These are phyloP conservation scores for Gloeopeniophorella convolvens DNA, from an alignment of 768 basidiomycete species.

Conservation along the genomic window DNA sequence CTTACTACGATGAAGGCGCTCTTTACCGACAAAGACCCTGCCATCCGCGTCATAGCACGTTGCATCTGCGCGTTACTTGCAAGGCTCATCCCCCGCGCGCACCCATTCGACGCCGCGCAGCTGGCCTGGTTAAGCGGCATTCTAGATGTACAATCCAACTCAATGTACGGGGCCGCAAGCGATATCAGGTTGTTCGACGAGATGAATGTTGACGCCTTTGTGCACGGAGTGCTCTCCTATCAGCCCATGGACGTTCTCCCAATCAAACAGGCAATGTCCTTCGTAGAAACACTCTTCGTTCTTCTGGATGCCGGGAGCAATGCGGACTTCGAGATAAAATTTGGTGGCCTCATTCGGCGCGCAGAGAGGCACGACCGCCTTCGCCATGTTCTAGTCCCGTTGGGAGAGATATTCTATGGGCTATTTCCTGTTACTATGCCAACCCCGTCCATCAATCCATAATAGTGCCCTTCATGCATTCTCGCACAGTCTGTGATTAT, in stretches of 20 bases:
- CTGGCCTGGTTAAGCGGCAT: background rate
- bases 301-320: background rate
- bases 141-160: background rate
- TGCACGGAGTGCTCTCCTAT: background rate
- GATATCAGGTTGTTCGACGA: background rate
- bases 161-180: background rate
- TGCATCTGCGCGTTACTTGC: background rate
- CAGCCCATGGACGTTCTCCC: background rate
- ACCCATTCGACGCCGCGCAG: background rate
- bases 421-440: too few species aligned
- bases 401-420: too few species aligned
- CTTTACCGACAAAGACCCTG: background rate
- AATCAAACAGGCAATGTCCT: background rate
- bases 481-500: too few species aligned
- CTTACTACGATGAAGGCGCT: background rate
- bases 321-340: background rate
- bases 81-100: background rate
- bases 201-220: background rate
- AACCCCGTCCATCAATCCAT: too few species aligned
- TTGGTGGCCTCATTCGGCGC: background rate
- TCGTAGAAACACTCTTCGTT: background rate
- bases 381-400: too few species aligned
- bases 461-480: too few species aligned
- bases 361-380: slow-evolving; percentile 20
- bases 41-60: background rate